Evolutionary conservation across 2,329 filamentous ascomycete genomes (phyloP).

Genomic region (Pestalotiopsis sp.): DNA sequence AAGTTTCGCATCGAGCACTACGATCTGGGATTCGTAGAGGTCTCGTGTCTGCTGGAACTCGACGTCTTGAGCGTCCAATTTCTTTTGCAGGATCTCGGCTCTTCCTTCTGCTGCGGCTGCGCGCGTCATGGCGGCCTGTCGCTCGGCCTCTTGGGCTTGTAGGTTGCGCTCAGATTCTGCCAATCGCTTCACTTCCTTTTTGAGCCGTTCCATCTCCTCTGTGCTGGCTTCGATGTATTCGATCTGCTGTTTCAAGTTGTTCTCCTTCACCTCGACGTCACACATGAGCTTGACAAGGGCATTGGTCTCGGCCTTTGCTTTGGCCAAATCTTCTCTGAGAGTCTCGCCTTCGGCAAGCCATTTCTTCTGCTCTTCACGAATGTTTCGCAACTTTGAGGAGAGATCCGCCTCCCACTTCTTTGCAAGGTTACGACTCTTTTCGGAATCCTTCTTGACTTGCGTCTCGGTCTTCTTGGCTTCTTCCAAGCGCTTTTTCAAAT

Average conservation of each 20-base stretch:
- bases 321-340: constrained; percentile 60
- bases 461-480: constrained; percentile 72
- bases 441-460: constrained; percentile 71
- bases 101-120: constrained; percentile 61
- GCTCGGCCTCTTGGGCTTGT: constrained; percentile 65
- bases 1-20: constrained; percentile 48
- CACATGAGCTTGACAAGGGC: constrained; percentile 68
- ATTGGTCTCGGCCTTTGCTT: constrained; percentile 61
- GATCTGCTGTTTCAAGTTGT: constrained; percentile 64
- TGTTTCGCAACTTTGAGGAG: constrained; percentile 63
- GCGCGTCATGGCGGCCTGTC: constrained; percentile 58
- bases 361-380: constrained; percentile 72
- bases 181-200: constrained; percentile 60
- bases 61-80: constrained; percentile 53
- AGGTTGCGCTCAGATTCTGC: constrained; percentile 64
- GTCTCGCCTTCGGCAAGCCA: constrained; percentile 60
- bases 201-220: constrained; percentile 62
- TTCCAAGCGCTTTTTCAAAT: constrained; percentile 71
- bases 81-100: constrained; percentile 60
- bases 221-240: constrained; percentile 64
- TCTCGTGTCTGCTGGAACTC: constrained; percentile 46
- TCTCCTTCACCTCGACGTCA: constrained; percentile 69
- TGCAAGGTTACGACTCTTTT: constrained; percentile 70
- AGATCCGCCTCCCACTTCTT: constrained; percentile 80
- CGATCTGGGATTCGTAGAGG: constrained; percentile 51